These are phyloP conservation scores for Antitrichia curtipendula DNA, from an alignment of 225 moss, liverwort and hornwort species.

Conservation along the genomic window DNA sequence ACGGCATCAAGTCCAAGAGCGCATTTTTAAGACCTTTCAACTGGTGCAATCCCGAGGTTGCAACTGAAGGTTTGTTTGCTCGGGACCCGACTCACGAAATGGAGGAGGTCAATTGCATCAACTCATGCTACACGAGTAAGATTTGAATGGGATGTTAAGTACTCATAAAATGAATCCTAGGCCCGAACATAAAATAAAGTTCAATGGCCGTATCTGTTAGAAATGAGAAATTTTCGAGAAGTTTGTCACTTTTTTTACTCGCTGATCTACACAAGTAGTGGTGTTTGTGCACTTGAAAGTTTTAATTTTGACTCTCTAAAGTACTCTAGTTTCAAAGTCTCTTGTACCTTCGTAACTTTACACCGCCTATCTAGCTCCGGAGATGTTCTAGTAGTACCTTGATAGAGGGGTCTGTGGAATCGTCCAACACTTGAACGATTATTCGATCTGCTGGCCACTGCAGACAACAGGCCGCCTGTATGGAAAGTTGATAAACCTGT, in stretches of 20 bases:
- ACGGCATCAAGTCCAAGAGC: not conserved
- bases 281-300: not conserved
- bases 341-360: not conserved
- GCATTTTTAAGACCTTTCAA: not conserved
- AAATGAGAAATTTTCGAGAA: not conserved
- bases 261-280: not conserved
- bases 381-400: conserved; percentile 16
- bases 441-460: conserved; percentile 68
- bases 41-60: not conserved
- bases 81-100: not conserved
- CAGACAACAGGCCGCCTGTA: conserved; percentile 55
- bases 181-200: not conserved
- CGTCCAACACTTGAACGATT: conserved; percentile 73
- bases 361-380: not conserved
- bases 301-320: not conserved
- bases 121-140: too few relatives aligned
- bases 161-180: not conserved
- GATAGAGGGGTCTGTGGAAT: conserved; percentile 55
- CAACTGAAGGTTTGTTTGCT: not conserved
- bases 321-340: not conserved
- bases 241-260: not conserved
- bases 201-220: not conserved
- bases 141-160: not conserved
- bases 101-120: not conserved
- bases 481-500: conserved; percentile 59